Evolutionary conservation across 108 stramenopile species (phyloP), one percentile per base, ranked within the genome.

Genomic region (Discostella pseudostelligera): DNA sequence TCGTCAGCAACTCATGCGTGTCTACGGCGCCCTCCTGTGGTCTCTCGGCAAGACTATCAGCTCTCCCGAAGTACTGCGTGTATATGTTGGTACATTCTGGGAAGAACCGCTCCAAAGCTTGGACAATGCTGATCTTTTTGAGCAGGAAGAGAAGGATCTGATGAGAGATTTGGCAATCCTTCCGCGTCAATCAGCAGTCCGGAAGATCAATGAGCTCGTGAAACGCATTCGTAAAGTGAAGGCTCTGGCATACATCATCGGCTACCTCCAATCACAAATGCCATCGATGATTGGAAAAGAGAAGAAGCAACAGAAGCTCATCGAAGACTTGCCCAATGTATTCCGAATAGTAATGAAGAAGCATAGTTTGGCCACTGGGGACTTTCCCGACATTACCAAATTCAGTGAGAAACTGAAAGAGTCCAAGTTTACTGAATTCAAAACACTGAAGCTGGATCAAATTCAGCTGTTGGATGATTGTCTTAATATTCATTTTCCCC

Each of bases 1-100:
- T 65, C 80, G 89, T 7, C 97, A 99, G 71, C 95, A 97, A 75
- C 94, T 99, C 17, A 97, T 99, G 97, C 74, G 99, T 48, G 92
- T 93, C 16, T 99, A 99, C 72, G 99, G 99, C 14, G 97, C 99
- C 8, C 74, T 99, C 21, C 87, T 99, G 49, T 99, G 99, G 99
- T 83, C 83, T 25, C 73, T 99, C 40, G 98, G 99, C 37, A 99
- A 98, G 77, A 95, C 97, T 14, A 89, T 98, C 62, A 66, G 82
- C 28, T 88, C 87, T 16, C 98, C 99, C 7, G 99, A 99, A 67
- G 97, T 98, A 19, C 80, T 84, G 12, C 90, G 98, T 26, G 99
- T 99, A 1, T 99, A 99, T 68, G 81, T 99, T 7, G 98, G 99
- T 19, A 86, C 86, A 32, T 99, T 99, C 79, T 94, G 93, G 93